phyloP scores from a whole-genome alignment of 148 eudicot species.

The Cornus suecica region DNA sequence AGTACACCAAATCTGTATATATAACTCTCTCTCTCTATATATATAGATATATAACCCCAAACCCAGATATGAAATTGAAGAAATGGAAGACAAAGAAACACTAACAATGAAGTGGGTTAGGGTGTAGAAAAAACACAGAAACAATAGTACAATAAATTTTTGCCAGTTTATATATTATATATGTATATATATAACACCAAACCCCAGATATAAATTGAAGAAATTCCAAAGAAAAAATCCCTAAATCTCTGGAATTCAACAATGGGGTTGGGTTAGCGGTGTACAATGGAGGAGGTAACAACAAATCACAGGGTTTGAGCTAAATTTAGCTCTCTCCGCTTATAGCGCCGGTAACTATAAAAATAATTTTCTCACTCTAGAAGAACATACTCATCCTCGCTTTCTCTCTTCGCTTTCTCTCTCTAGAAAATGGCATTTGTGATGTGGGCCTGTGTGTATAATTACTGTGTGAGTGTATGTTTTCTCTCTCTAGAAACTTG shows the following conservation, averaged over 20 bases:
- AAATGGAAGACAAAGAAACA: no score
- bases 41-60: background rate
- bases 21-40: no score
- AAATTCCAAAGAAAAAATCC: background rate
- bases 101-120: no score
- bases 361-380: background rate
- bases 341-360: slow-evolving; percentile 4
- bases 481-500: background rate
- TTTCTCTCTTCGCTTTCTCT: slow-evolving; percentile 7
- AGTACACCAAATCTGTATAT: background rate
- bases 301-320: background rate
- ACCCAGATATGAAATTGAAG: background rate
- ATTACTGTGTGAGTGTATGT: background rate
- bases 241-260: background rate
- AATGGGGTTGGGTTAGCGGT: background rate
- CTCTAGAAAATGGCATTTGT: background rate
- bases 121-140: no score
- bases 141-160: no score
- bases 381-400: background rate
- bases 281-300: background rate
- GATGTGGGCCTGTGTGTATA: background rate
- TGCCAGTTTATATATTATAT: no score
- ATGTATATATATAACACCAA: background rate
- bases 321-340: background rate
- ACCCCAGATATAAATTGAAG: background rate